A percentile compares a stretch with the other conserved stretches of the same genome.
phyloP scores from a whole-genome alignment of 768 basidiomycete species.

The Kwoniella bestiolae region DNA sequence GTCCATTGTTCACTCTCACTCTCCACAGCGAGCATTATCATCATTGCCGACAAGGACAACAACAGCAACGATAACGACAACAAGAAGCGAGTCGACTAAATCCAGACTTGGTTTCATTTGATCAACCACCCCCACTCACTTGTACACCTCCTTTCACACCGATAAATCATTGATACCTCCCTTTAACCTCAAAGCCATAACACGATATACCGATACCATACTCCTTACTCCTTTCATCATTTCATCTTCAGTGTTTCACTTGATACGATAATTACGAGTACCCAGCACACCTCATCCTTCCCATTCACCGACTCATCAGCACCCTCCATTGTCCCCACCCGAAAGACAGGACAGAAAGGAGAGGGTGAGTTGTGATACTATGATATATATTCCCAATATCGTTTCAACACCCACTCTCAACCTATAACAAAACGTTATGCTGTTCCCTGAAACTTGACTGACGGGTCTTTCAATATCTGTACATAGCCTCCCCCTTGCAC shows the following conservation, averaged over 20 bases:
- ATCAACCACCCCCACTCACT: too few relatives aligned
- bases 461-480: background rate
- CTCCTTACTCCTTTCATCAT: background rate
- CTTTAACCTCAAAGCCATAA: background rate
- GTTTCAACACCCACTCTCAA: background rate
- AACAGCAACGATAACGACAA: too few relatives aligned
- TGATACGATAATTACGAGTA: background rate
- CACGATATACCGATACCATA: background rate
- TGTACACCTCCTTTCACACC: background rate
- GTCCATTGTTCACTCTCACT: too few relatives aligned
- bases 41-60: too few relatives aligned
- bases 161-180: background rate
- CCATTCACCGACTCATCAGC: background rate
- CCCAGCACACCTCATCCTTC: background rate
- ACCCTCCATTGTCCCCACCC: conserved; percentile 5
- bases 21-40: too few relatives aligned
- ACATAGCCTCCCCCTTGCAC: background rate
- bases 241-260: too few relatives aligned
- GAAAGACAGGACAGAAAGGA: conserved; percentile 6
- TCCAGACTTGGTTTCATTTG: too few relatives aligned
- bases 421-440: too few relatives aligned
- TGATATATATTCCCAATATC: background rate
- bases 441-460: background rate
- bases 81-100: too few relatives aligned
- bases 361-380: background rate